Evolutionary conservation across 768 basidiomycete genomes (phyloP), one percentile per base, ranked within the genome.

Genomic region (Lactarius akahatsu): DNA sequence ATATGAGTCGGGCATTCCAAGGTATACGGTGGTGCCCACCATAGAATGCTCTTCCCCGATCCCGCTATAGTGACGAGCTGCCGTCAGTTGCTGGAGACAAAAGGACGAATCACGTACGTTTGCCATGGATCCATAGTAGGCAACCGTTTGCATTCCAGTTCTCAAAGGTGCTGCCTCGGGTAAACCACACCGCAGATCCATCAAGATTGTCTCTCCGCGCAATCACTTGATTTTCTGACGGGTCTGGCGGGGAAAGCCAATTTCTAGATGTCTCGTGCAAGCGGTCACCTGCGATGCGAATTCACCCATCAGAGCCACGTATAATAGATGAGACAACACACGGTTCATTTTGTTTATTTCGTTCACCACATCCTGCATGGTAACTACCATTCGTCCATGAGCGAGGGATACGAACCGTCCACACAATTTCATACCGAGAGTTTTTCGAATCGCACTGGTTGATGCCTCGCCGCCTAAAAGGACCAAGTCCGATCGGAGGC

Each of bases 211-310:
- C 30, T 23, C 23, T 32, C 1, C 30, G 41, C 16, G 57, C 43
- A 23, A 43, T 34, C 6, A 57, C 57, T 10, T 63, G 62, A 26
- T 63, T 63, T 50, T 23, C 43, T 3, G 62, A 63, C 15, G 56
- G 54, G 20, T 63, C 55, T 4, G 62, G 62, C 4, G 62, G 62
- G 4, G 40, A 57, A 11, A 63, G 55, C 62, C 62, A 63, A 3
- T 13, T 28, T 15, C 41, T 26, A 11, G 57, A 36, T 2, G 36
- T 26, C 30, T 45, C 10, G 5, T 63, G 62, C 4, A 56, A 23
- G 5, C 32, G 55, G 13, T 57, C 55, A 18, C 55, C 57, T 63
- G 41, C 5, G 20, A 4, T 10, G 7, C 18, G 7, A 18, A 3
- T 18, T n/a, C 18, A 23, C 23, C 1, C 13, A 5, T 56, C 30